Percentiles rank a stretch among this genome's conserved stretches.
These are phyloP conservation scores for Penicillium rolfsii DNA, from an alignment of 2,329 filamentous ascomycete genomes.

Conservation along the genomic window DNA sequence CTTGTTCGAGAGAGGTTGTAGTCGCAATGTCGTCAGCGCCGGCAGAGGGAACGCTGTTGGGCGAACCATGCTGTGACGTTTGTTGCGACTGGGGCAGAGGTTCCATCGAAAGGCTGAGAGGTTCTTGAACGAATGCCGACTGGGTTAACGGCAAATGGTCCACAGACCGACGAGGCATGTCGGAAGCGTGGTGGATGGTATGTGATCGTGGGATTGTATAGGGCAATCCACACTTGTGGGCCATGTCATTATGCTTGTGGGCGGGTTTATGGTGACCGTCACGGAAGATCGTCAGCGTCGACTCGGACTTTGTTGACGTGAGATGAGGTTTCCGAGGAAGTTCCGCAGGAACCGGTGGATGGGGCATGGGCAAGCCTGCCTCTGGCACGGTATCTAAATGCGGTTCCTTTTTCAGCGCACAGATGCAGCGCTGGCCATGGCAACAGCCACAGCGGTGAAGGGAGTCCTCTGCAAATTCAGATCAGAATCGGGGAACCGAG, in stretches of 20 bases:
- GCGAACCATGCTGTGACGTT: constrained; percentile 49
- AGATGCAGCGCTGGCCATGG: constrained; percentile 63
- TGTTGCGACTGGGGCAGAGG: constrained; percentile 21
- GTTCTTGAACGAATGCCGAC: constrained; percentile 37
- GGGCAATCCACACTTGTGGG: constrained; percentile 64
- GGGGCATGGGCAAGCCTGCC: constrained; percentile 47
- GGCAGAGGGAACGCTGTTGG: constrained; percentile 41
- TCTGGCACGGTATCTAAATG: constrained; percentile 55
- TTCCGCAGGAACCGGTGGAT: constrained; percentile 49
- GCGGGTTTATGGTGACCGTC: constrained; percentile 68
- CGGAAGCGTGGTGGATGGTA: constrained; percentile 52
- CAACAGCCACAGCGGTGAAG: constrained; percentile 54
- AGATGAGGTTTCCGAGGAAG: constrained; percentile 58
- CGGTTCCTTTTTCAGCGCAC: constrained; percentile 63
- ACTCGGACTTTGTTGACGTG: constrained; percentile 62
- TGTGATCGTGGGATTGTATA: constrained; percentile 64
- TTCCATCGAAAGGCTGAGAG: constrained; percentile 28
- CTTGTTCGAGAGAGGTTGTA: constrained; percentile 36
- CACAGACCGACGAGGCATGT: constrained; percentile 54
- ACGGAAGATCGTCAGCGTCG: constrained; percentile 62
- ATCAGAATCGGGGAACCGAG: constrained; percentile 37
- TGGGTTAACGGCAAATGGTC: constrained; percentile 54
- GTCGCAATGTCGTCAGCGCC: constrained; percentile 32
- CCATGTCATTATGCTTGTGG: constrained; percentile 66
- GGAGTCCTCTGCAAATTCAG: constrained; percentile 39